A percentile compares a stretch with the other conserved stretches of the same genome.
Conservation (phyloP, 805 yeast species). For the Starmera pachycereana region DNA sequence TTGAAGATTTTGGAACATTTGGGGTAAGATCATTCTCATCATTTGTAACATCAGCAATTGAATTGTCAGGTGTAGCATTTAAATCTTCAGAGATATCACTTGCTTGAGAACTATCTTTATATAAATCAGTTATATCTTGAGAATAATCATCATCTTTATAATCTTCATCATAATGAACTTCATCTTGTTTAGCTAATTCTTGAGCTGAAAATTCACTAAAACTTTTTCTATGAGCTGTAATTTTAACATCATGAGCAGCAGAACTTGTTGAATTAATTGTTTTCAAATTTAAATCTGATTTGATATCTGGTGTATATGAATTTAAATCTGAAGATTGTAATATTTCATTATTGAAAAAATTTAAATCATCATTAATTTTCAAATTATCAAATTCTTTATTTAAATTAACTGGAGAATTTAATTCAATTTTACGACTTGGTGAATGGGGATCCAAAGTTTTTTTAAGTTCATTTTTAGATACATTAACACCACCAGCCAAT, state of each 20-base stretch:
- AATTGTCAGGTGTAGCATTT: no score
- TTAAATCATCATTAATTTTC: no score
- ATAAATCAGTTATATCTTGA: slow-evolving; percentile 18
- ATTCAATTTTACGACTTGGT: no score
- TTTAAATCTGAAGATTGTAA: no score
- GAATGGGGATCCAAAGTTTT: no score
- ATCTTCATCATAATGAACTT: not conserved
- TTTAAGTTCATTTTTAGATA: no score
- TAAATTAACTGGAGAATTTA: no score
- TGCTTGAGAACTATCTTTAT: slow-evolving; percentile 6
- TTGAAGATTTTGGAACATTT: not conserved
- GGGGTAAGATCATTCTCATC: slow-evolving; percentile 1
- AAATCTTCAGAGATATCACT: no score
- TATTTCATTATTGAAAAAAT: no score
- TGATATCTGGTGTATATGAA: no score
- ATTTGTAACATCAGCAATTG: not conserved
- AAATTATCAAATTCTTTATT: no score
- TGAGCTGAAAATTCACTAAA: slow-evolving; percentile 12
- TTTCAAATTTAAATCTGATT: no score
- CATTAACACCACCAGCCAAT: not conserved
- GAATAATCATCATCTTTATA: slow-evolving; percentile 20
- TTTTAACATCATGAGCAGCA: slow-evolving; percentile 17
- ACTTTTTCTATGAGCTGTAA: slow-evolving; percentile 22
- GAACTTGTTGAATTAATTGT: not conserved
- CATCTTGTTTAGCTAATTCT: slow-evolving; percentile 4